phyloP scores from a whole-genome alignment of 2,329 filamentous ascomycete species.

The Cordyceps militaris region DNA sequence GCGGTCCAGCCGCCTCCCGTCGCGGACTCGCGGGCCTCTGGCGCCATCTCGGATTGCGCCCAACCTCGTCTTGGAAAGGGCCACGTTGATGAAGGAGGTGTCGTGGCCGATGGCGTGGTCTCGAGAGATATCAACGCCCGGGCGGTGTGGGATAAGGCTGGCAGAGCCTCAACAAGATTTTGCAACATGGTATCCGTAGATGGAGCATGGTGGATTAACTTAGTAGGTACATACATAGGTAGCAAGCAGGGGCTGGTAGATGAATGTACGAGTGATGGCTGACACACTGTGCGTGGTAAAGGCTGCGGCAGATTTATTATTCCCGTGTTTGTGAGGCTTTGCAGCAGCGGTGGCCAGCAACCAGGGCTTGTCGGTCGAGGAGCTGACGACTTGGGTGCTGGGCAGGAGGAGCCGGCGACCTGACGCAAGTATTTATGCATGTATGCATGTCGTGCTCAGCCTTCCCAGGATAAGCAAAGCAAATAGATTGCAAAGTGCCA shows the following conservation, averaged over 20 bases:
- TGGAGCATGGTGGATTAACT: neutral
- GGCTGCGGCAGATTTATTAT: neutral
- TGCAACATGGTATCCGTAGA: neutral
- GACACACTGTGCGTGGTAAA: neutral
- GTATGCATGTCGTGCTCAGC: constrained; percentile 11
- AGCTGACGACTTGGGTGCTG: neutral
- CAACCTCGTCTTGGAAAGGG: neutral
- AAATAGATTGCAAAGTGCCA: neutral
- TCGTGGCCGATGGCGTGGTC: neutral
- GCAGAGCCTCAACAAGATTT: no score
- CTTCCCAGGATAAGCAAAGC: neutral
- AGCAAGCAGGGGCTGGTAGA: neutral
- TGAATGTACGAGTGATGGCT: neutral
- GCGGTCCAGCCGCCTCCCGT: neutral
- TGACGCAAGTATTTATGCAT: neutral
- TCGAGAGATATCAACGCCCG: neutral
- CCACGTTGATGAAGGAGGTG: neutral
- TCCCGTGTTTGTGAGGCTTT: neutral
- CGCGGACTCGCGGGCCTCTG: neutral
- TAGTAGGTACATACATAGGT: no score
- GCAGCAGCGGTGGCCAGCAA: neutral
- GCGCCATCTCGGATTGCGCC: neutral
- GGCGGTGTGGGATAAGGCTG: neutral
- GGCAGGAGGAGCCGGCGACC: neutral
- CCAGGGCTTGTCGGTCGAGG: neutral